Percentiles rank a stretch among this genome's conserved stretches.
phyloP scores from a whole-genome alignment of 192 early-diverging fungal species.

The Dissophora ornata region DNA sequence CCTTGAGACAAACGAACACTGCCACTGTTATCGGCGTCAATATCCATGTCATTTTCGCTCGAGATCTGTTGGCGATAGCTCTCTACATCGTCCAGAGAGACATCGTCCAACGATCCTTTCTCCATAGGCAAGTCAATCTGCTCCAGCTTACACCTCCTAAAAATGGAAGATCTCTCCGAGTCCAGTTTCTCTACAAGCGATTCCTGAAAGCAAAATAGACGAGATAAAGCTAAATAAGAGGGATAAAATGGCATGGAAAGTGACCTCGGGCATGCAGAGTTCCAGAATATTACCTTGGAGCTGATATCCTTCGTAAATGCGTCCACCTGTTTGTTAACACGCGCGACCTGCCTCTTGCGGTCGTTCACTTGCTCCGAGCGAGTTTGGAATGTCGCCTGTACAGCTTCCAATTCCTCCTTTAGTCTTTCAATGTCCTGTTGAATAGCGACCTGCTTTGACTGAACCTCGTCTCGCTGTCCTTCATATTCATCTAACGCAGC shows the following conservation, averaged over 20 bases:
- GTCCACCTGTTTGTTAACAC: conserved; percentile 76
- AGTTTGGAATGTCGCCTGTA: conserved; percentile 63
- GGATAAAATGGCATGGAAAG: not conserved
- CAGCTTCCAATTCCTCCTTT: conserved; percentile 61
- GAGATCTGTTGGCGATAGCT: conserved; percentile 27
- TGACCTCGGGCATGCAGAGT: not conserved
- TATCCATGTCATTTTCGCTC: conserved; percentile 59
- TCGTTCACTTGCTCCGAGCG: conserved; percentile 66
- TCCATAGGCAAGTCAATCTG: conserved; percentile 90
- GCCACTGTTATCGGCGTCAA: conserved; percentile 45
- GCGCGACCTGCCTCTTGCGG: conserved; percentile 65
- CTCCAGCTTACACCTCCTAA: conserved; percentile 92
- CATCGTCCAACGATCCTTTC: conserved; percentile 77
- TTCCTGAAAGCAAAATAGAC: conserved; percentile 52
- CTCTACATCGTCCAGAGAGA: conserved; percentile 78
- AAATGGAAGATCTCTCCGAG: conserved; percentile 82
- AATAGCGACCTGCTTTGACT: conserved; percentile 56
- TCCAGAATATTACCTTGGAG: conserved; percentile 44
- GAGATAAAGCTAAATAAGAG: not conserved
- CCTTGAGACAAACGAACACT: conserved; percentile 3
- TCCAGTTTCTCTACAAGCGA: conserved; percentile 82
- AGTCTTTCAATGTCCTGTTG: conserved; percentile 63
- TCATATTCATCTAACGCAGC: conserved; percentile 53
- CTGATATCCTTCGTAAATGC: conserved; percentile 69
- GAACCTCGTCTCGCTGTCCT: conserved; percentile 44